Conservation (phyloP, 192 early-diverging fungal genomes). For the Linnemannia zychae region DNA sequence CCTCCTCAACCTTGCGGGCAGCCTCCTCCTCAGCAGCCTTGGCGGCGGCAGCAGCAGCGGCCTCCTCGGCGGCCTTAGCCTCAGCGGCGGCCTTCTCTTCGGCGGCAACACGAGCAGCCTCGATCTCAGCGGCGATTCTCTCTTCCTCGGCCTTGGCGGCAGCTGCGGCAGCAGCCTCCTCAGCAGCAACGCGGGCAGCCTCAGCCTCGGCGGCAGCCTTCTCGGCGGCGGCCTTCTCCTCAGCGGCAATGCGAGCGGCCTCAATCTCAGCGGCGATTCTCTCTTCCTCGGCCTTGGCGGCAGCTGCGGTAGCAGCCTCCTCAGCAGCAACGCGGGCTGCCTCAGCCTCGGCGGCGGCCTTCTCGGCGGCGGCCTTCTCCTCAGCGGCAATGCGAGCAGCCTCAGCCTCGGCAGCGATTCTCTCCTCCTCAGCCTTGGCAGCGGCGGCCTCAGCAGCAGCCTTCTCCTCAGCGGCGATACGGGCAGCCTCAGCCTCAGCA, state of each 20-base stretch:
- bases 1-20: background rate
- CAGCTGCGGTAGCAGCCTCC: slow-evolving; percentile 14
- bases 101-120: slow-evolving; percentile 25
- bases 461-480: slow-evolving; percentile 17
- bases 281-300: slow-evolving; percentile 20
- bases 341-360: slow-evolving; percentile 25
- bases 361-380: background rate
- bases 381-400: slow-evolving; percentile 22
- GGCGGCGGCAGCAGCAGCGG: slow-evolving; percentile 4
- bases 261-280: background rate
- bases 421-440: slow-evolving; percentile 14
- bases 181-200: slow-evolving; percentile 5
- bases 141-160: slow-evolving; percentile 15
- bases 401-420: slow-evolving; percentile 22
- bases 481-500: slow-evolving; percentile 21
- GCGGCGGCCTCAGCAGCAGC: background rate
- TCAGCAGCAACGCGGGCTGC: background rate
- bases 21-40: slow-evolving; percentile 20
- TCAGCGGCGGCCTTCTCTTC: slow-evolving; percentile 26
- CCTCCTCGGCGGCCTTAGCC: slow-evolving; percentile 26
- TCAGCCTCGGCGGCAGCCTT: slow-evolving; percentile 15
- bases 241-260: slow-evolving; percentile 12
- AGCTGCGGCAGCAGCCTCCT: slow-evolving; percentile 9
- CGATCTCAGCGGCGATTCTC: slow-evolving; percentile 22
- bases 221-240: slow-evolving; percentile 2